Conservation (phyloP, 495 filamentous ascomycete genomes). For the Penicillium tannophilum region DNA sequence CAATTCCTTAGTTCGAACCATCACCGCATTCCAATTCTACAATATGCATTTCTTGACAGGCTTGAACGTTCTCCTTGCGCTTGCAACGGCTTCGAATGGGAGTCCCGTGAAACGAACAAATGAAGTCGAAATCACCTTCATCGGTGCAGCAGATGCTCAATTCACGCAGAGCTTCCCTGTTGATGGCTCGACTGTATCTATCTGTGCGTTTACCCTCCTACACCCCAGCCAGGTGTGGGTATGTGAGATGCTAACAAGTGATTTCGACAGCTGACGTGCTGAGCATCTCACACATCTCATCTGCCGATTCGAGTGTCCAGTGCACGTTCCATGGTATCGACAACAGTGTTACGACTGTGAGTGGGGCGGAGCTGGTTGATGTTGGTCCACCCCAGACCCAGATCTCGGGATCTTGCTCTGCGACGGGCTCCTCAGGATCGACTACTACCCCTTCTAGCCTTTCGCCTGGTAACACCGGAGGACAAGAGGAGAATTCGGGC, state of each 20-base stretch:
- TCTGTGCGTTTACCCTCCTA: not conserved
- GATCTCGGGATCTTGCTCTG: not conserved
- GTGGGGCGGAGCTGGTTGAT: not conserved
- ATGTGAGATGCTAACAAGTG: not conserved
- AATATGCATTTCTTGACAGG: not conserved
- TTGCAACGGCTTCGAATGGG: not conserved
- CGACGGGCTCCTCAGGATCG: not conserved
- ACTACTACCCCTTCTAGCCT: not conserved
- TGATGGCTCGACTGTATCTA: not conserved
- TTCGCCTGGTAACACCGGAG: not conserved
- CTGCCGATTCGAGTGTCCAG: not conserved
- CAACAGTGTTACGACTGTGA: not conserved
- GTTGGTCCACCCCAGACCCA: conserved; percentile 4
- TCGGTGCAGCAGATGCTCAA: conserved; percentile 2
- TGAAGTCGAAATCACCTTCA: conserved; percentile 1
- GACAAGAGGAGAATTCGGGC: not conserved
- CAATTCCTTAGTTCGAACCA: not conserved
- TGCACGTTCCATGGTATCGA: conserved; percentile 4
- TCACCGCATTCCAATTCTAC: not conserved
- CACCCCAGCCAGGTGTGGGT: not conserved
- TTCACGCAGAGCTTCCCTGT: conserved; percentile 1
- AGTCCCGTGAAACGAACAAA: not conserved
- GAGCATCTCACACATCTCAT: not conserved
- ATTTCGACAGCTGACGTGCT: not conserved
- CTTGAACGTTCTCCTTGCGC: not conserved